Evolutionary conservation across 306 rosid genomes (phyloP).

Genomic region (Cucurbita pepo): DNA sequence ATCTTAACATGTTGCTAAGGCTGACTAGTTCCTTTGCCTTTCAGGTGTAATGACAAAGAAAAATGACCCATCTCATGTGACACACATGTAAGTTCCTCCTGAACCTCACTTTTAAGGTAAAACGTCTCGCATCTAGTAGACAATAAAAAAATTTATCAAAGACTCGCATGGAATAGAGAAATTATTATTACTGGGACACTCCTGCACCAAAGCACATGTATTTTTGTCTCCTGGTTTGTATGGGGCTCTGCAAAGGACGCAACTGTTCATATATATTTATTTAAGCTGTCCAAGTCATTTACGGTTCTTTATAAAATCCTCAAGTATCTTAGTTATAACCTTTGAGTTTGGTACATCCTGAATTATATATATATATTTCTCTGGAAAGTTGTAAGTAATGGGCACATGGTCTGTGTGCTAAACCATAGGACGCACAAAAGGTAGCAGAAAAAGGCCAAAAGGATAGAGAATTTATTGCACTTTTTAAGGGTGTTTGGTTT

Average conservation of each 20-base stretch:
- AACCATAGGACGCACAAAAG: not conserved
- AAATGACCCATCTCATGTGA: not conserved
- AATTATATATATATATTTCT: not conserved
- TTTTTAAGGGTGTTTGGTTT: not conserved
- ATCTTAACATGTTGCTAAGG: not conserved
- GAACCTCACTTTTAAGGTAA: not conserved
- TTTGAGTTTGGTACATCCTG: not conserved
- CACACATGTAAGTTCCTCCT: not conserved
- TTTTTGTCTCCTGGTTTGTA: constrained; percentile 1
- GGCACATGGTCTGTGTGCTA: not conserved
- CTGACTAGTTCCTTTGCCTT: not conserved
- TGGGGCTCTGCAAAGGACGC: not conserved
- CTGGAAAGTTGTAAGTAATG: not conserved
- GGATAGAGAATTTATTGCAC: not conserved
- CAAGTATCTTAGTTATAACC: not conserved
- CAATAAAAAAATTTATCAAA: not conserved
- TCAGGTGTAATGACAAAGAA: constrained; percentile 1
- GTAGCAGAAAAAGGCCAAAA: not conserved
- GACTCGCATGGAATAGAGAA: not conserved
- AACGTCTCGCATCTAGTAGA: not conserved
- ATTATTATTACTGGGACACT: constrained; percentile 1
- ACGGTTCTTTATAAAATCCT: not conserved
- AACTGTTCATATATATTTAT: not conserved
- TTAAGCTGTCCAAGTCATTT: not conserved
- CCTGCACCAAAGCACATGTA: not conserved